These are phyloP conservation scores for Ustilago hordei DNA, from an alignment of 1,284 basidiomycete genomes.

Conservation along the genomic window DNA sequence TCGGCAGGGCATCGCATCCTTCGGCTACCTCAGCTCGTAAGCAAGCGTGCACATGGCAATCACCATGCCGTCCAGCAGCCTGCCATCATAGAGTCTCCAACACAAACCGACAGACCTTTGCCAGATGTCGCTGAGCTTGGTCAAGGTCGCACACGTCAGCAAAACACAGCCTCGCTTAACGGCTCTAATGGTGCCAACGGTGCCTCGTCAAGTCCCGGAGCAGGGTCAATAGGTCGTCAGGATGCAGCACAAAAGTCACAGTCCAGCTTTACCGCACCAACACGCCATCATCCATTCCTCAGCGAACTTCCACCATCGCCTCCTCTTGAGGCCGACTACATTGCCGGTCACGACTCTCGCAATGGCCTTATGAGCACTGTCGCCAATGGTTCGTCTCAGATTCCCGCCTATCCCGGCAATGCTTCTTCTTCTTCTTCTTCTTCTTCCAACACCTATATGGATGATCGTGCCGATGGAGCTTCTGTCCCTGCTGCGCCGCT, in stretches of 20 bases:
- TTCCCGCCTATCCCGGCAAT: slow-evolving; percentile 14
- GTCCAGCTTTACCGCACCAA: slow-evolving; percentile 49
- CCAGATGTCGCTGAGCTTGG: slow-evolving; percentile 18
- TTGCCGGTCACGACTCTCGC: slow-evolving; percentile 39
- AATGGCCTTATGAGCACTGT: slow-evolving; percentile 44
- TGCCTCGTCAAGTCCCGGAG: neutral
- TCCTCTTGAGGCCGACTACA: slow-evolving; percentile 57
- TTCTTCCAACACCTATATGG: neutral
- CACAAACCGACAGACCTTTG: slow-evolving; percentile 6
- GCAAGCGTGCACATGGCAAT: slow-evolving; percentile 43
- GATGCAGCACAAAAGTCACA: slow-evolving; percentile 46
- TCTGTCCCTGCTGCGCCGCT: slow-evolving; percentile 9
- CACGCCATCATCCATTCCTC: slow-evolving; percentile 54
- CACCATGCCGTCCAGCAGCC: slow-evolving; percentile 22
- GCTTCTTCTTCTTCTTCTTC: neutral
- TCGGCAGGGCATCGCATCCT: slow-evolving; percentile 51
- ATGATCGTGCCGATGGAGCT: neutral
- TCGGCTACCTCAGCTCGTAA: slow-evolving; percentile 59
- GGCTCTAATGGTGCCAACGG: neutral
- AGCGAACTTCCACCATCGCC: slow-evolving; percentile 63
- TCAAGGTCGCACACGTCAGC: slow-evolving; percentile 16
- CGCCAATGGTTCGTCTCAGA: slow-evolving; percentile 17
- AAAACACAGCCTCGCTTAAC: slow-evolving; percentile 9
- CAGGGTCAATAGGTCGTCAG: slow-evolving; percentile 17
- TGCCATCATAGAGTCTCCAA: slow-evolving; percentile 16